Evolutionary conservation across 2,329 filamentous ascomycete genomes (phyloP), one percentile per base, ranked within the genome.

Genomic region (Aspergillus neotritici): DNA sequence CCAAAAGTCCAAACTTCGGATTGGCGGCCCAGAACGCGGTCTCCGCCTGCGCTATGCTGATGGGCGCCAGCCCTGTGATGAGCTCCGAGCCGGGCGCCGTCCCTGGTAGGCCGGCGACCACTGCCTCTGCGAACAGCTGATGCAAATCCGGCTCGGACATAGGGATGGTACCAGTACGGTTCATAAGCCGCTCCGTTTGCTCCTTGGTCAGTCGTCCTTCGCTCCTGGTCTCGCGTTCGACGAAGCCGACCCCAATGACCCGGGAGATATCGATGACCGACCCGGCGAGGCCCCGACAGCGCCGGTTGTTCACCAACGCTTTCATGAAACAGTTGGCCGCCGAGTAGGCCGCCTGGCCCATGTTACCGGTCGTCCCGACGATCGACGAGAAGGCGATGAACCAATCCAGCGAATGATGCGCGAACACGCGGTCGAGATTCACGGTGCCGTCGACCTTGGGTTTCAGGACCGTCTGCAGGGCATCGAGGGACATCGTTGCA

Each of bases 381-480:
- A 67, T 48, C 0, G 70, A 74, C 1, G 64, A 68, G 33, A 73
- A 65, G 16, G 68, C 50, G 5, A 74, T 53, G 48, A 74, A 56
- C 33, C 54, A 56, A 12, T 56, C 54, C 10, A 56, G 46, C 17
- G 43, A 14, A n/a, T 48, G 16, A 28, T 69, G 34, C 8, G 34
- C 15, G 40, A 49, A 50, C 17, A 49, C 28, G 13, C 51, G 35
- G n/a, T 54, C 43, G 1, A 56, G 45, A 12, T 43, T 17, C n/a
- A 41, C 44, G 10, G 43, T 48, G 5, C 54, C 54, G 12, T 46
- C 39, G 4, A 56, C 47, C 33, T 57, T 58, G 11, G 54, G 52
- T 12, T 35, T 34, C 5, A 49, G n/a, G 12, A 39, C 43, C 14
- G 16, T 40, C 10, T 40, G 37, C 36, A 49, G 48, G 9, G 37